These are phyloP conservation scores for Clarireedia paspali DNA, from an alignment of 2,329 filamentous ascomycete genomes.

Conservation along the genomic window DNA sequence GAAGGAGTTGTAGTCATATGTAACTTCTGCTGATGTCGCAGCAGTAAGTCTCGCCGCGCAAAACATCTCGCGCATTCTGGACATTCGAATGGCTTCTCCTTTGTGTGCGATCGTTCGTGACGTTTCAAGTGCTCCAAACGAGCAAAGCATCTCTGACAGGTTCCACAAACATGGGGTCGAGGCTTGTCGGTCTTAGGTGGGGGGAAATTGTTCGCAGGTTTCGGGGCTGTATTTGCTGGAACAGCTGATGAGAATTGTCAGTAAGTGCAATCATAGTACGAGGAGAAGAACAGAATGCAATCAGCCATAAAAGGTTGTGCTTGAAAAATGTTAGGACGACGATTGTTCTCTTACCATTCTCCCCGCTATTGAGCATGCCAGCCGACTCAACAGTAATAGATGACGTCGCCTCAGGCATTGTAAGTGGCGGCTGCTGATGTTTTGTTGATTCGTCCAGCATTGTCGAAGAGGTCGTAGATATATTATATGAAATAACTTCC, in stretches of 20 bases:
- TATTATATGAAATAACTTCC: constrained; percentile 16
- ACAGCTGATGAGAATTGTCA: neutral
- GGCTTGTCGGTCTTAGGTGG: constrained; percentile 97
- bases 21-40: constrained; percentile 96
- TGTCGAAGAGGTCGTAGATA: constrained; percentile 12
- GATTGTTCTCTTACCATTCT: constrained; percentile 24
- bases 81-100: constrained; percentile 96
- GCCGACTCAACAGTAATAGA: constrained; percentile 23
- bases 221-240: constrained; percentile 15
- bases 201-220: constrained; percentile 41
- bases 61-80: constrained; percentile 93
- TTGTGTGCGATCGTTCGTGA: constrained; percentile 95
- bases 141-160: constrained; percentile 87
- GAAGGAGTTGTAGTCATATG: constrained; percentile 89
- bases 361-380: constrained; percentile 22
- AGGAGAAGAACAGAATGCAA: neutral
- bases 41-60: constrained; percentile 80
- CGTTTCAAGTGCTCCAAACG: constrained; percentile 93
- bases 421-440: constrained; percentile 19
- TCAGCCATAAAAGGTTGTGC: neutral
- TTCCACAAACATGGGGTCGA: constrained; percentile 85
- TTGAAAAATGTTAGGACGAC: neutral
- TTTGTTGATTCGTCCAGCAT: constrained; percentile 24
- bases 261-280: neutral
- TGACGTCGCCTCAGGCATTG: constrained; percentile 28